Conservation (phyloP, 2,329 filamentous ascomycete species). For the Lasiodiplodia sp. region DNA sequence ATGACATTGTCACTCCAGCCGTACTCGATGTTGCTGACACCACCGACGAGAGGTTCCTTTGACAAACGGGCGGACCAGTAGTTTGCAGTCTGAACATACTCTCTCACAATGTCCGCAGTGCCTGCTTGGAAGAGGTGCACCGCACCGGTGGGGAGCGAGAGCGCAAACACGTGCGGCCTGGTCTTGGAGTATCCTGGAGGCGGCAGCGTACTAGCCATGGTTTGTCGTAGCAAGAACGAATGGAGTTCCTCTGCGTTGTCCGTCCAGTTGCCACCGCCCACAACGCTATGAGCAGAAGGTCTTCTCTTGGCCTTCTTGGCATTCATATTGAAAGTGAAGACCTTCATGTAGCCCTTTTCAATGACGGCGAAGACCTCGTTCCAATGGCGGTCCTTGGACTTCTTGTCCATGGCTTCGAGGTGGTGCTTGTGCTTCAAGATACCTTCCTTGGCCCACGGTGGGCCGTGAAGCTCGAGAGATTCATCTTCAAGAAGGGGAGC, state of each 20-base stretch:
- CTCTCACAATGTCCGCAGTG: conserved; percentile 90
- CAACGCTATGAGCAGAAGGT: conserved; percentile 68
- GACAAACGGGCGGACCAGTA: conserved; percentile 97
- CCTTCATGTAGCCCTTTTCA: conserved; percentile 89
- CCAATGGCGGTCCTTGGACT: conserved; percentile 94
- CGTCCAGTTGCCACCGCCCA: conserved; percentile 97
- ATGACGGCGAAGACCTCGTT: conserved; percentile 94
- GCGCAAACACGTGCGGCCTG: conserved; percentile 90
- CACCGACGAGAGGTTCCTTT: conserved; percentile 90
- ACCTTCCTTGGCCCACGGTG: conserved; percentile 98
- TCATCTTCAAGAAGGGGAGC: conserved; percentile 87
- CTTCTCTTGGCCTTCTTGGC: conserved; percentile 71
- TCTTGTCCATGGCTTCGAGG: conserved; percentile 87
- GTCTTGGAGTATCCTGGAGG: conserved; percentile 91
- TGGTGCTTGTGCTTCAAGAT: conserved; percentile 97
- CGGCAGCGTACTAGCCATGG: conserved; percentile 87
- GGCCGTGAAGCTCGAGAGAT: conserved; percentile 85
- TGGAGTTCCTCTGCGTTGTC: conserved; percentile 92
- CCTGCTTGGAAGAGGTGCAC: conserved; percentile 99
- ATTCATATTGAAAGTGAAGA: conserved; percentile 90
- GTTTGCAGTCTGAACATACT: conserved; percentile 93
- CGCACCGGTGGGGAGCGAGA: conserved; percentile 89
- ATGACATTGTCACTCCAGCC: conserved; percentile 92
- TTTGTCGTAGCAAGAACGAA: conserved; percentile 87
- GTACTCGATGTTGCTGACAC: conserved; percentile 96